Conservation (phyloP, 139 green algal genomes). For the Chlamydomonas sp. region DNA sequence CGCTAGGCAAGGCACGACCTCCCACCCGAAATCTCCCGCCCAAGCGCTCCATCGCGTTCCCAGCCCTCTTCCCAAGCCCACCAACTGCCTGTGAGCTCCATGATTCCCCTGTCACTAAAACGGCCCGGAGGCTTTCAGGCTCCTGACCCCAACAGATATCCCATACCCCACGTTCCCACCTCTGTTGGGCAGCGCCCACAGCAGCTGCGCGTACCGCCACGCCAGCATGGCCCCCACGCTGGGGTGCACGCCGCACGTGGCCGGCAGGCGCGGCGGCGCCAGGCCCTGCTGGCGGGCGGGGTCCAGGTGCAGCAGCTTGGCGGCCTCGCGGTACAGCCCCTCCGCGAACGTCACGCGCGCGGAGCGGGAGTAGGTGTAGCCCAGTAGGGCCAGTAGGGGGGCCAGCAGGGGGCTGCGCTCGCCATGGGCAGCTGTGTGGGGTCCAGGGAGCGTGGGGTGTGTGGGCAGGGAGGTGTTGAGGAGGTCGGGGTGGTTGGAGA, state of each 20-base stretch:
- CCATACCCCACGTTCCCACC: constrained; percentile 46
- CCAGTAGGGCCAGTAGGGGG: constrained; percentile 71
- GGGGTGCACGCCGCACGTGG: constrained; percentile 55
- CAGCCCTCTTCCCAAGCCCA: too few relatives aligned
- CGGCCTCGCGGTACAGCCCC: constrained; percentile 67
- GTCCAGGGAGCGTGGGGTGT: not conserved
- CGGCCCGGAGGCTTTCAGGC: too few relatives aligned
- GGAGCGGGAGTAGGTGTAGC: constrained; percentile 68
- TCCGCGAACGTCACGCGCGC: constrained; percentile 80
- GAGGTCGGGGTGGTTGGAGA: too few relatives aligned
- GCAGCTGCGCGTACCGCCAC: constrained; percentile 83
- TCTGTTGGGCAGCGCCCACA: constrained; percentile 75
- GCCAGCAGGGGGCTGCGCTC: constrained; percentile 58
- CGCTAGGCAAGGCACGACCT: too few relatives aligned
- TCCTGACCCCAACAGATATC: not conserved
- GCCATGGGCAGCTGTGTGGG: constrained; percentile 52
- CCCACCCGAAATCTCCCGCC: too few relatives aligned
- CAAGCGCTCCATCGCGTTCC: too few relatives aligned
- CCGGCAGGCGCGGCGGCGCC: not conserved
- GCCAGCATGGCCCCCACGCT: constrained; percentile 61
- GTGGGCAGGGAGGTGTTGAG: not conserved
- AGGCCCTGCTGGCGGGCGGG: not conserved
- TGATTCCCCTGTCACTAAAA: too few relatives aligned
- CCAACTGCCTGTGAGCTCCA: too few relatives aligned
- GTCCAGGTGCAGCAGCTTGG: constrained; percentile 44